These are phyloP conservation scores for Aegle marmelos DNA, from an alignment of 345 rosid species.

Conservation along the genomic window DNA sequence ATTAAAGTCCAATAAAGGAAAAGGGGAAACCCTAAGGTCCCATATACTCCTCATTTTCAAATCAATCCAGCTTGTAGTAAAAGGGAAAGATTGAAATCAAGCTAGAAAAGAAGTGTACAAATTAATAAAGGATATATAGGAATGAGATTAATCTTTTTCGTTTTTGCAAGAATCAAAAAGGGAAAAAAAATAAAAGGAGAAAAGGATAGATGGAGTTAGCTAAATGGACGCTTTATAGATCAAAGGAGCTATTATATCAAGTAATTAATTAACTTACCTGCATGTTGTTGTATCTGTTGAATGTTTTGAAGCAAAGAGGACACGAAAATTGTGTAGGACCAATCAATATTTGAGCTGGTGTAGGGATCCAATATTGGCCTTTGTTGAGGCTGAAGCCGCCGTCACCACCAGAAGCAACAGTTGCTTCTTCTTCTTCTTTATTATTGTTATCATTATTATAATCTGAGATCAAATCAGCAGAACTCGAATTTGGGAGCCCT, in stretches of 20 bases:
- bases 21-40: conserved; percentile 34
- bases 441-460: not conserved
- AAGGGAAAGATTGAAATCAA: conserved; percentile 31
- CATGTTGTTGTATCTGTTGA: conserved; percentile 99
- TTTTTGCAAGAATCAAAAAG: conserved; percentile 21
- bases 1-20: conserved; percentile 19
- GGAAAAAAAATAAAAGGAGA: not conserved
- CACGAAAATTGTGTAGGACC: conserved; percentile 99
- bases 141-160: conserved; percentile 20
- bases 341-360: conserved; percentile 94
- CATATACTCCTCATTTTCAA: conserved; percentile 13
- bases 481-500: conserved; percentile 61
- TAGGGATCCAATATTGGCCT: conserved; percentile 97
- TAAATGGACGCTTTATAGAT: conserved; percentile 20
- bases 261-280: conserved; percentile 49
- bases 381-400: conserved; percentile 41
- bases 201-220: conserved; percentile 16
- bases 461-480: conserved; percentile 39
- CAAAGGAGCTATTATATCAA: conserved; percentile 2
- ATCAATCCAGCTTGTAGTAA: conserved; percentile 16
- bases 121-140: conserved; percentile 11
- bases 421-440: conserved; percentile 46
- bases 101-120: conserved; percentile 29
- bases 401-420: conserved; percentile 24
- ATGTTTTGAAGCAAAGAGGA: conserved; percentile 97